Evolutionary conservation across 169 alveolate genomes (phyloP), one percentile per base, ranked within the genome.

Genomic region (Cryptosporidium bovis): DNA sequence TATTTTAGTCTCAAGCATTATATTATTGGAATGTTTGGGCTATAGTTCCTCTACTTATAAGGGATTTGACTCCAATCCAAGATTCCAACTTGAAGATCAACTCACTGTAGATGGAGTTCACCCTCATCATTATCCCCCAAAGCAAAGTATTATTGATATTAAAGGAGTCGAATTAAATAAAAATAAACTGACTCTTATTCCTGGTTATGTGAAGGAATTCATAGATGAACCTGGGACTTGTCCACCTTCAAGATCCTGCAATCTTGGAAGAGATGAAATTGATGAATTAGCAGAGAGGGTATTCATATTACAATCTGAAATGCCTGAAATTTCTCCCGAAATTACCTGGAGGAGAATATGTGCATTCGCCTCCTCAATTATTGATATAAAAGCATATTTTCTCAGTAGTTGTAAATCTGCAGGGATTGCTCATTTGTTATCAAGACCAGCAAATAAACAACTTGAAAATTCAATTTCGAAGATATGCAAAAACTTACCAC

Each of bases 271-370:
- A 20, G 53, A 50, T 16, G 87, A 77, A 13, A 62, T 77, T 13
- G 87, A 77, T 60, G 77, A 60, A 13, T 62, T 77, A 20, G 87
- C 87, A n/a, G 87, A 77, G 20, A 65, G 87, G 0, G 87, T 77
- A 20, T 77, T 77, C 56, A 24, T 58, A 33, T 44, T 62, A 15
- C 77, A 60, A 58, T 24, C 51, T 18, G 87, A 77, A 60, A 77
- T 77, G 36, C 77, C 87, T 1, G 87, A 77, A 40, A n/a, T 77
- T 7, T 77, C 71, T 15, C 62, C 18, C 1, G 60, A 77, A 34
- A 20, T 48, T 18, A 44, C 87, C 13, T 77, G 87, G 87, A 13
- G 55, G n/a, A 56, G 48, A 46, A 66, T 44, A 33, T 77, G 87
- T 40, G 51, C 87, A 24, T 77, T 77, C 58, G 44, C 64, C n/a